These are phyloP conservation scores for Bidens hawaiensis DNA, from an alignment of 140 eudicot species.

Conservation along the genomic window DNA sequence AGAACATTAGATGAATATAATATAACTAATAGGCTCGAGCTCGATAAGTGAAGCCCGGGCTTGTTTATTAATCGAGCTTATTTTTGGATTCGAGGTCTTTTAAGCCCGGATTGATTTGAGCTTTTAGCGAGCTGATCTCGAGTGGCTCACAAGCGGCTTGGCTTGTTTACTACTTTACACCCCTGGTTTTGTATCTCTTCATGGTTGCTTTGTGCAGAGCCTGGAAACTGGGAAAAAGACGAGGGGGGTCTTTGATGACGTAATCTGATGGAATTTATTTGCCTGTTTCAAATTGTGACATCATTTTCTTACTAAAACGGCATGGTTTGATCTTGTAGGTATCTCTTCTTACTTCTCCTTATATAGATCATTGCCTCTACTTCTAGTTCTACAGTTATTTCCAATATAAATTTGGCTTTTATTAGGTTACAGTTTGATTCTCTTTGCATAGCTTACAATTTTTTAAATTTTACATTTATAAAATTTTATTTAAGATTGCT, in stretches of 20 bases:
- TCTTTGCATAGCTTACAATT: constrained; percentile 11
- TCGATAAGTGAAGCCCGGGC: no score
- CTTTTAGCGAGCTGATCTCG: no score
- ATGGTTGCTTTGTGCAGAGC: constrained; percentile 97
- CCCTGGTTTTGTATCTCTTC: constrained; percentile 38
- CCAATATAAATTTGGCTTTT: neutral
- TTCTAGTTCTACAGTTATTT: constrained; percentile 21
- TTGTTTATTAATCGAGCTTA: no score
- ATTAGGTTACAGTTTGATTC: constrained; percentile 12
- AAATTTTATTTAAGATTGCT: constrained; percentile 5
- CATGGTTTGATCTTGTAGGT: constrained; percentile 37
- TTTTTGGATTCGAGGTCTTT: no score
- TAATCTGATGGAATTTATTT: constrained; percentile 75
- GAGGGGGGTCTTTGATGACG: constrained; percentile 94
- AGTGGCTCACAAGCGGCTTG: no score
- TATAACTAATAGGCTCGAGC: no score
- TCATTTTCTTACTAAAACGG: constrained; percentile 28
- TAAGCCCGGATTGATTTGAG: no score
- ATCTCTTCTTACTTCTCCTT: constrained; percentile 26
- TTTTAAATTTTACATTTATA: neutral
- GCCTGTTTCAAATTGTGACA: constrained; percentile 37
- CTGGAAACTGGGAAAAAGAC: constrained; percentile 89
- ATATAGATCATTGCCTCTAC: constrained; percentile 25
- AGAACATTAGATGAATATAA: no score
- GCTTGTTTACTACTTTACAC: constrained; percentile 38